phyloP scores from a whole-genome alignment of 2,329 filamentous ascomycete species.

The Monilinia vaccinii-corymbosi region DNA sequence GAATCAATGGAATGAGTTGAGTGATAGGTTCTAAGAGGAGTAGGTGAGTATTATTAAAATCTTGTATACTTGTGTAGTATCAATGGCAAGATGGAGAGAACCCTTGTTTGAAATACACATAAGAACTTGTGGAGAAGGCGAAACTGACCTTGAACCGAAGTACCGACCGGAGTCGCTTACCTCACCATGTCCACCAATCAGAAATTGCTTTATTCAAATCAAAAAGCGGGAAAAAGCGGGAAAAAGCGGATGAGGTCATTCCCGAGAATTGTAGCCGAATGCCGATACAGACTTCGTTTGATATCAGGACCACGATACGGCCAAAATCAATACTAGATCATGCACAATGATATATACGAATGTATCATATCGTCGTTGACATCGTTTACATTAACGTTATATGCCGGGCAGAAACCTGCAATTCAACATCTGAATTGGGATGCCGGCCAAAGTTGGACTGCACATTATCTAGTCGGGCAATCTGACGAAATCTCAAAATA shows the following conservation, averaged over 20 bases:
- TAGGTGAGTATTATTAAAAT: slow-evolving; percentile 3
- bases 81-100: not conserved
- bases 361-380: not conserved
- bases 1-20: not conserved
- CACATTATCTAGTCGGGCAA: not conserved
- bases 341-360: too few relatives aligned
- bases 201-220: slow-evolving; percentile 8
- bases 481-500: not conserved
- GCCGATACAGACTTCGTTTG: not conserved
- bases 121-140: slow-evolving; percentile 10
- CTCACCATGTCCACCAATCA: slow-evolving; percentile 2
- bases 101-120: not conserved
- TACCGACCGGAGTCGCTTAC: slow-evolving; percentile 6
- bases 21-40: not conserved
- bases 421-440: not conserved
- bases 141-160: slow-evolving; percentile 7
- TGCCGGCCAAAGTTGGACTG: not conserved
- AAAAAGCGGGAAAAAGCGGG: slow-evolving; percentile 9
- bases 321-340: too few relatives aligned
- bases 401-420: too few relatives aligned
- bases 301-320: too few relatives aligned
- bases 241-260: slow-evolving; percentile 11
- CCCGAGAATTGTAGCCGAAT: not conserved
- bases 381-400: too few relatives aligned
- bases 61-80: not conserved